These are phyloP conservation scores for Solioccasus polychromus DNA, from an alignment of 768 basidiomycete genomes.

Conservation along the genomic window DNA sequence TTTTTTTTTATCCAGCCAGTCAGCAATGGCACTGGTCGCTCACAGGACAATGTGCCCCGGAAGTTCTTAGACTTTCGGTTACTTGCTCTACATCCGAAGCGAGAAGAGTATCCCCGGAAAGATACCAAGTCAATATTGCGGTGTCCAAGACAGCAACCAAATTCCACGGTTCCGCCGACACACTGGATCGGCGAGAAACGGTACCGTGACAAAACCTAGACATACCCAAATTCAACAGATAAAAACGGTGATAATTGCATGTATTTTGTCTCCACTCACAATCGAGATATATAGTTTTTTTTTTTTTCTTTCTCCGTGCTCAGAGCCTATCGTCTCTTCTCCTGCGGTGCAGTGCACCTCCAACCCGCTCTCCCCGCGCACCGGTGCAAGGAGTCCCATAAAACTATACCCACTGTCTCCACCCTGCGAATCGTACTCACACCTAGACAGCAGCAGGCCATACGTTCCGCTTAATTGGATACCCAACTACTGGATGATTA, in stretches of 20 bases:
- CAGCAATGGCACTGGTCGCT: too few relatives aligned
- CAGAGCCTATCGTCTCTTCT: neutral
- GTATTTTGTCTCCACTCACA: constrained; percentile 5
- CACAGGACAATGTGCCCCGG: too few relatives aligned
- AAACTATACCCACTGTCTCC: constrained; percentile 4
- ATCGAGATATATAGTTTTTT: constrained; percentile 1
- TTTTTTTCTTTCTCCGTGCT: too few relatives aligned
- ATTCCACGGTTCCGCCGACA: neutral
- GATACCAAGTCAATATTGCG: neutral
- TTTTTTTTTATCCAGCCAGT: too few relatives aligned
- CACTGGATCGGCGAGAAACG: constrained; percentile 6
- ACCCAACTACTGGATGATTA: neutral
- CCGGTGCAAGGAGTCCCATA: constrained; percentile 10
- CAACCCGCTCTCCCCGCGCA: constrained; percentile 13
- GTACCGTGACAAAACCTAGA: neutral
- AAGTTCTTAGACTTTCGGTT: too few relatives aligned
- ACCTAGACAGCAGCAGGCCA: neutral
- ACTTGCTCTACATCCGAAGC: too few relatives aligned
- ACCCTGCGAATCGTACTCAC: constrained; percentile 3
- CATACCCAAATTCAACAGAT: neutral
- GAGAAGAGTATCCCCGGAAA: too few relatives aligned
- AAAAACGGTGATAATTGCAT: constrained; percentile 2
- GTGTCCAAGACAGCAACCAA: neutral
- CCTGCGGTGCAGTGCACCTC: constrained; percentile 6
- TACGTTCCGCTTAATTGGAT: constrained; percentile 1